Evolutionary conservation across 345 rosid genomes (phyloP).

Genomic region (Balakata baccata): DNA sequence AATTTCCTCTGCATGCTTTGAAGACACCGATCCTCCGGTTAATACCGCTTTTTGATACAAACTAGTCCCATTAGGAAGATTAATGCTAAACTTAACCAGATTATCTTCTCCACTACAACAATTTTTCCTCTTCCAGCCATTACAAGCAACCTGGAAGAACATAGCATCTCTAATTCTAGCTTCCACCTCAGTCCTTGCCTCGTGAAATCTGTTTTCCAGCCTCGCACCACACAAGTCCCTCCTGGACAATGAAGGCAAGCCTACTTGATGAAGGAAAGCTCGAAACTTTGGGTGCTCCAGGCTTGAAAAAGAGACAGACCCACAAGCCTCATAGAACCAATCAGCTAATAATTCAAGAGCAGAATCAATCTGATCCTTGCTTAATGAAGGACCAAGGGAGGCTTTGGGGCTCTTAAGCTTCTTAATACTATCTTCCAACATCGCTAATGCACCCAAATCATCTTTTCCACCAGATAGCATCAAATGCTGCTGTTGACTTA

Average conservation of each 20-base stretch:
- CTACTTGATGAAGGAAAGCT: conserved; percentile 51
- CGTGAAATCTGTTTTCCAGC: conserved; percentile 40
- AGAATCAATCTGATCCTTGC: conserved; percentile 44
- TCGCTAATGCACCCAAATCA: conserved; percentile 49
- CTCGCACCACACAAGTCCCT: conserved; percentile 39
- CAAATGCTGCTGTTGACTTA: conserved; percentile 38
- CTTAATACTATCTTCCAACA: conserved; percentile 58
- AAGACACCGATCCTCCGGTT: conserved; percentile 35
- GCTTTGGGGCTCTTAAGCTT: conserved; percentile 54
- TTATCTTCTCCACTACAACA: conserved; percentile 38
- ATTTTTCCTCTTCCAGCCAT: conserved; percentile 48
- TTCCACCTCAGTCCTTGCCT: conserved; percentile 45
- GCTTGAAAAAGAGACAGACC: conserved; percentile 50
- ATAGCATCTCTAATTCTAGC: conserved; percentile 48
- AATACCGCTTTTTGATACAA: conserved; percentile 39
- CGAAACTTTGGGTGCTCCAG: conserved; percentile 53
- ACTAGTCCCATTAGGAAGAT: conserved; percentile 50
- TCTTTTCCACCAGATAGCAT: conserved; percentile 54
- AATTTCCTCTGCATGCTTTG: conserved; percentile 50
- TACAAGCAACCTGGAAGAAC: conserved; percentile 51
- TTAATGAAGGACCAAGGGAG: conserved; percentile 45
- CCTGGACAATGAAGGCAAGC: conserved; percentile 45
- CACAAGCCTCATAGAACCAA: conserved; percentile 54
- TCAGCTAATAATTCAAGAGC: conserved; percentile 48
- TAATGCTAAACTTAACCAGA: conserved; percentile 44